A percentile compares a stretch with the other conserved stretches of the same genome.
Evolutionary conservation across 345 rosid genomes (phyloP).

Genomic region (Heritiera littoralis): DNA sequence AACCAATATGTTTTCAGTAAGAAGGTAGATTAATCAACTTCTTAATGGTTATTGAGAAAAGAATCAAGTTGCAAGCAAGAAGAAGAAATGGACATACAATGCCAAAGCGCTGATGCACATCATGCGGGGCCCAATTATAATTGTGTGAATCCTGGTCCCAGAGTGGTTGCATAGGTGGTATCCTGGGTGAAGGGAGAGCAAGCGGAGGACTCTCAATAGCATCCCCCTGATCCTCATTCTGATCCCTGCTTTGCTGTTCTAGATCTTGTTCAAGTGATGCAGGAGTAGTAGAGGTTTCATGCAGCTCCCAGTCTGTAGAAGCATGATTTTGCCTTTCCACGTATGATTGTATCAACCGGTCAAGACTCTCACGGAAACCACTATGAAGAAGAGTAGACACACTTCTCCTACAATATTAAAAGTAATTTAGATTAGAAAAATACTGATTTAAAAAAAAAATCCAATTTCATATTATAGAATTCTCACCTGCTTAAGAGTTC

Average conservation of each 20-base stretch:
- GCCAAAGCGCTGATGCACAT: constrained; percentile 67
- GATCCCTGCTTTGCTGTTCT: constrained; percentile 55
- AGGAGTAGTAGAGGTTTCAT: constrained; percentile 53
- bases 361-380: constrained; percentile 87
- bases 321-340: constrained; percentile 81
- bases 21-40: not conserved
- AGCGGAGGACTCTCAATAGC: constrained; percentile 45
- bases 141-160: constrained; percentile 69
- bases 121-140: constrained; percentile 63
- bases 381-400: constrained; percentile 91
- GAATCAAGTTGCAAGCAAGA: constrained; percentile 13
- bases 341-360: constrained; percentile 79
- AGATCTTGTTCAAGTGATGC: constrained; percentile 47
- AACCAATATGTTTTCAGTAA: not conserved
- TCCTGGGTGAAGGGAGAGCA: constrained; percentile 49
- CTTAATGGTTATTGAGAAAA: not conserved
- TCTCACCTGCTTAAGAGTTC: constrained; percentile 79
- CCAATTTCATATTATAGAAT: constrained; percentile 24
- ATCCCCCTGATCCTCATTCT: constrained; percentile 48
- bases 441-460: not conserved
- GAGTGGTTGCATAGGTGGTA: constrained; percentile 49
- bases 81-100: constrained; percentile 49
- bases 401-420: constrained; percentile 66
- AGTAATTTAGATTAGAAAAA: constrained; percentile 25
- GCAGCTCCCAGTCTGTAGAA: constrained; percentile 65